These are phyloP conservation scores for Nyssa sinensis DNA, from an alignment of 148 eudicot species.

Conservation along the genomic window DNA sequence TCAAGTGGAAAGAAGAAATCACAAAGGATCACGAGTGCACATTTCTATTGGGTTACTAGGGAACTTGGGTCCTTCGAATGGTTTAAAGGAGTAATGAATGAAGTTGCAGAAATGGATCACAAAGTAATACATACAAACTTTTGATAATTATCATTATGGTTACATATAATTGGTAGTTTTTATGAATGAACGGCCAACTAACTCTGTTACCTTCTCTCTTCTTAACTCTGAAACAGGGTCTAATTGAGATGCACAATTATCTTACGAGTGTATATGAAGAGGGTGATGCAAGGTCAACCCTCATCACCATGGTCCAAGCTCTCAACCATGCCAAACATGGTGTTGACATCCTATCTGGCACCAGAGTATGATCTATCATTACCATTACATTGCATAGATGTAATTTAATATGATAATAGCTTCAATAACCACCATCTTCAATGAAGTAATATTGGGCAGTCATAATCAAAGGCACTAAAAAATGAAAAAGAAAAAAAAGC, in stretches of 20 bases:
- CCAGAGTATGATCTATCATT: slow-evolving; percentile 55
- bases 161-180: not conserved
- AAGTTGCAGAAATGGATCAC: slow-evolving; percentile 90
- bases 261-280: slow-evolving; percentile 96
- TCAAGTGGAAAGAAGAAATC: slow-evolving; percentile 53
- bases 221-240: slow-evolving; percentile 50
- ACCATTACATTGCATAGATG: not conserved
- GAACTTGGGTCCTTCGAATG: slow-evolving; percentile 93
- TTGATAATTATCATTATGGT: not conserved
- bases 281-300: slow-evolving; percentile 92
- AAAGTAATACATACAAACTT: slow-evolving; percentile 39
- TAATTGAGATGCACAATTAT: slow-evolving; percentile 94
- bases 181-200: not conserved
- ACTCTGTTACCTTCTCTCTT: not conserved
- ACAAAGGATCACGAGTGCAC: slow-evolving; percentile 61
- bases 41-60: slow-evolving; percentile 96
- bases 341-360: slow-evolving; percentile 93
- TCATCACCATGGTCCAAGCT: slow-evolving; percentile 92
- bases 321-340: slow-evolving; percentile 93
- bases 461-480: not conserved
- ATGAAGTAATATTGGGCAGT: not conserved
- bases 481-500: not conserved
- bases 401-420: not conserved
- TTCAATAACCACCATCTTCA: not conserved
- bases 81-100: slow-evolving; percentile 98